These are phyloP conservation scores for Pythium vanterpoolii DNA, from an alignment of 352 stramenopile species.

Conservation along the genomic window DNA sequence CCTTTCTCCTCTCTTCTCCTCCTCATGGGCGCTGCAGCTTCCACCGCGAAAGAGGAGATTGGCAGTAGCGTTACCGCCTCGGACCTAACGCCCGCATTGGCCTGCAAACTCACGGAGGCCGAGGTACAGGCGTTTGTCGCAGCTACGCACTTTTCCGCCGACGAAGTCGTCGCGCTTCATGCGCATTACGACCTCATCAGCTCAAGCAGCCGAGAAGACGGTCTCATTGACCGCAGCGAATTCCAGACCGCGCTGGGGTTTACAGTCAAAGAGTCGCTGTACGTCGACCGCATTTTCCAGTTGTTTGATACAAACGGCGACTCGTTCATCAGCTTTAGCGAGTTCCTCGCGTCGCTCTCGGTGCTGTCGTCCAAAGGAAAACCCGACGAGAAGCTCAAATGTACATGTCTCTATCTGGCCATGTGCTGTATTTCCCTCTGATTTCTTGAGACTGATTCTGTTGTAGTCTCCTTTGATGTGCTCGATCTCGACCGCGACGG, in stretches of 20 bases:
- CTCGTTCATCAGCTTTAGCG: conserved; percentile 74
- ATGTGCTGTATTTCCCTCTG: neutral
- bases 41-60: conserved; percentile 51
- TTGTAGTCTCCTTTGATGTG: conserved; percentile 72
- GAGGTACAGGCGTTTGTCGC: conserved; percentile 39
- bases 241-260: conserved; percentile 80
- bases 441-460: neutral
- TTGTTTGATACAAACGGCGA: conserved; percentile 78
- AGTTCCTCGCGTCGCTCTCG: conserved; percentile 76
- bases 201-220: conserved; percentile 56
- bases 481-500: conserved; percentile 71
- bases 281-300: conserved; percentile 80
- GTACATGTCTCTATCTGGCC: conserved; percentile 35
- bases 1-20: neutral
- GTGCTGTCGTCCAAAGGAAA: conserved; percentile 68
- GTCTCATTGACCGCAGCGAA: conserved; percentile 71
- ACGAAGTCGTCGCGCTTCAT: conserved; percentile 59
- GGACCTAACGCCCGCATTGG: conserved; percentile 24
- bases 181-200: conserved; percentile 71
- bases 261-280: conserved; percentile 76
- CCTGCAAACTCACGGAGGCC: conserved; percentile 51
- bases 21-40: conserved; percentile 59
- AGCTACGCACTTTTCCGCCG: conserved; percentile 48
- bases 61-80: conserved; percentile 6
- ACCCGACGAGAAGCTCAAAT: conserved; percentile 66